Percentiles rank a stretch among this genome's conserved stretches.
Conservation (phyloP, 108 stramenopile species). For the Cyclotella sp. region DNA sequence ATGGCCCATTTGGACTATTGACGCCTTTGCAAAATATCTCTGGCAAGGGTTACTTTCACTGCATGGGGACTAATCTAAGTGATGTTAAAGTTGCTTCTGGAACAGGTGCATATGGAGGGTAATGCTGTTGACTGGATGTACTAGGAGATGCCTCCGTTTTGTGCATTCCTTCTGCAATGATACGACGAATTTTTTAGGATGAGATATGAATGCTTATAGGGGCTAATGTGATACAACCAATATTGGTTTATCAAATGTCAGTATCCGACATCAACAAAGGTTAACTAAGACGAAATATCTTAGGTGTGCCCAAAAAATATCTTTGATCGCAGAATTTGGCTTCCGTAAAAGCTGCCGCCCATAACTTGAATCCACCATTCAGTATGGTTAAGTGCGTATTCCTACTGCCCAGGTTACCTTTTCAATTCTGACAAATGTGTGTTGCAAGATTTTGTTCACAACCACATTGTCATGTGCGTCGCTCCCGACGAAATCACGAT, state of each 20-base stretch:
- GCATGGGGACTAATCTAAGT: neutral
- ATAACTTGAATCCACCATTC: too few relatives aligned
- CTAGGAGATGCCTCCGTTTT: neutral
- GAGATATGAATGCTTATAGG: too few relatives aligned
- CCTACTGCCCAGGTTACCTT: too few relatives aligned
- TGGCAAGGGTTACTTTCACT: constrained; percentile 11
- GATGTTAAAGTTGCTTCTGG: neutral
- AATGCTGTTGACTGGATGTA: neutral
- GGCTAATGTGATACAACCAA: too few relatives aligned
- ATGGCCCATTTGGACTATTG: constrained; percentile 4
- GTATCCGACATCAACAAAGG: too few relatives aligned
- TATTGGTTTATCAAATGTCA: too few relatives aligned
- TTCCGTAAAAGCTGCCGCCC: too few relatives aligned
- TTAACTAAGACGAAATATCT: too few relatives aligned
- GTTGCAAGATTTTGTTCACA: neutral
- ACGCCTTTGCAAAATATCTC: neutral
- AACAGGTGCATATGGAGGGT: neutral
- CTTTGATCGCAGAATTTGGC: too few relatives aligned
- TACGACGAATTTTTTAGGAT: too few relatives aligned
- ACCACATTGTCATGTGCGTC: neutral
- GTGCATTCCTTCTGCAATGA: neutral
- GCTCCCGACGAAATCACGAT: neutral
- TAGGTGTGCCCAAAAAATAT: too few relatives aligned
- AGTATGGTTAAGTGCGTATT: too few relatives aligned
- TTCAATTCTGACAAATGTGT: neutral